Conservation (phyloP, 1,284 basidiomycete genomes). For the Paramarasmius palmivorus region DNA sequence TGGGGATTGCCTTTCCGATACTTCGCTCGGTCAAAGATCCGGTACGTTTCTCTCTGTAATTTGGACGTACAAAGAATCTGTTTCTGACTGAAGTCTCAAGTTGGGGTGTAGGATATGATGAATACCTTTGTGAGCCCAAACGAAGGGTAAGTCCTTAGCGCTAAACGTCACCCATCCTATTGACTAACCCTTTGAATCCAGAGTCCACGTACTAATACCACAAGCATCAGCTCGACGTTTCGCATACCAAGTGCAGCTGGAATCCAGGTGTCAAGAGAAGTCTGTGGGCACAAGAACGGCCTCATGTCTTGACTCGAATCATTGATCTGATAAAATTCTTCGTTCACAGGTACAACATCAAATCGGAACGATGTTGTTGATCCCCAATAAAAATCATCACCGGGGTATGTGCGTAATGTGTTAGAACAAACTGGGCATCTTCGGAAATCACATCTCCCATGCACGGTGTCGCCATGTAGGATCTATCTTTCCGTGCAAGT, state of each 20-base stretch:
- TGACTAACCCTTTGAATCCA: not conserved
- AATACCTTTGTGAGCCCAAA: no score
- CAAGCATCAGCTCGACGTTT: not conserved
- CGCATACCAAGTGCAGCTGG: not conserved
- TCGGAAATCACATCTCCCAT: not conserved
- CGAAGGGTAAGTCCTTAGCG: constrained; percentile 2
- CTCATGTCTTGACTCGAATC: not conserved
- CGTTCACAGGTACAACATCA: not conserved
- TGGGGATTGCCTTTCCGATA: no score
- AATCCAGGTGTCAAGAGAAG: not conserved
- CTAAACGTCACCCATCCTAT: not conserved
- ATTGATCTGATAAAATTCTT: not conserved
- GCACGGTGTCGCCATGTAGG: not conserved
- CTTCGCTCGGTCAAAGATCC: no score
- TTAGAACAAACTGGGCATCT: not conserved
- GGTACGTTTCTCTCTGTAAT: no score
- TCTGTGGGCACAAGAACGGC: not conserved
- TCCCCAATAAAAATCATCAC: constrained; percentile 8
- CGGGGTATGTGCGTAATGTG: constrained; percentile 4
- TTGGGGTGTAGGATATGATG: not conserved
- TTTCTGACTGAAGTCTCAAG: not conserved
- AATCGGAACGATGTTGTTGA: not conserved
- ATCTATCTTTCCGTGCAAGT: not conserved
- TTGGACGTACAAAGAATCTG: not conserved
- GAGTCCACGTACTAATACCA: not conserved